Conservation (phyloP, 2,329 filamentous ascomycete genomes). For the Blastomyces parvus region DNA sequence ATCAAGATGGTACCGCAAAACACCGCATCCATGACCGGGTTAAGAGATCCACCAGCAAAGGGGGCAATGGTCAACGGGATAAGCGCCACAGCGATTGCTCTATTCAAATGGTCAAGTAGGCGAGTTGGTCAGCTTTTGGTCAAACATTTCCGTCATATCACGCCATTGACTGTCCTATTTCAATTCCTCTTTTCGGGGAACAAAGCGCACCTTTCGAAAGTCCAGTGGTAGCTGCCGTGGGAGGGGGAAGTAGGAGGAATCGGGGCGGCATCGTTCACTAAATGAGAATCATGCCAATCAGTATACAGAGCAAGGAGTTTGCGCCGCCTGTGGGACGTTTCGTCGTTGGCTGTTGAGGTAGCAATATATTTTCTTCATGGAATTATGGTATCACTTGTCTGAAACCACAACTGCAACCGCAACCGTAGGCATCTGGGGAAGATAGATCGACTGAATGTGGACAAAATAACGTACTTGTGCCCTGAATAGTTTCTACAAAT, state of each 20-base stretch:
- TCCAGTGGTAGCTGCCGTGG: constrained; percentile 98
- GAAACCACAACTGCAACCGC: background rate
- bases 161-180: background rate
- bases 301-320: background rate
- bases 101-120: constrained; percentile 26
- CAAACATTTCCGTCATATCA: background rate
- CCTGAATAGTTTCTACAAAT: constrained; percentile 58
- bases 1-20: constrained; percentile 75
- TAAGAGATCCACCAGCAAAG: constrained; percentile 83
- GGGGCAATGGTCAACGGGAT: constrained; percentile 81
- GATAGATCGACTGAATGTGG: no score
- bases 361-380: background rate
- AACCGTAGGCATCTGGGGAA: background rate
- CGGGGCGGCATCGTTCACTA: constrained; percentile 77
- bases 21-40: constrained; percentile 77
- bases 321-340: background rate
- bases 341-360: background rate
- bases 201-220: constrained; percentile 61
- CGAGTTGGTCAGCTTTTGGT: background rate
- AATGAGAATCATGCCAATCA: background rate
- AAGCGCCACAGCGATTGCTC: constrained; percentile 67
- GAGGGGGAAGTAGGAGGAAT: constrained; percentile 62
- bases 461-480: constrained; percentile 52
- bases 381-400: no score
- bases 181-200: background rate